A percentile compares a stretch with the other conserved stretches of the same genome.
phyloP scores from a whole-genome alignment of 805 yeast genomes.

The Starmerella floris region DNA sequence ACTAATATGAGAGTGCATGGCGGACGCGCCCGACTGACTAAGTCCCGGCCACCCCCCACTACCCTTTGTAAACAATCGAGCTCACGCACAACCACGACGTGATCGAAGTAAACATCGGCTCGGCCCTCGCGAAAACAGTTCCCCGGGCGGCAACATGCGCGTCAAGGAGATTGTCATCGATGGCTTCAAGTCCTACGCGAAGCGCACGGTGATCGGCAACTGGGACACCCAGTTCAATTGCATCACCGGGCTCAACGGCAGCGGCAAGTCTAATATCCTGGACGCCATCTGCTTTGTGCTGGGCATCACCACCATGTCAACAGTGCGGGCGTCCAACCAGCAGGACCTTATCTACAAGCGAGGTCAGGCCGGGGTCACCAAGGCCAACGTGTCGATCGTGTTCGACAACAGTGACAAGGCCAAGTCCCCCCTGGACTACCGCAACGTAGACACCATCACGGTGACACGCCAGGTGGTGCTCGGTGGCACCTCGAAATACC shows the following conservation, averaged over 20 bases:
- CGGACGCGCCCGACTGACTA: too few relatives aligned
- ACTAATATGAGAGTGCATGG: too few relatives aligned
- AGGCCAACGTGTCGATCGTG: constrained; percentile 91
- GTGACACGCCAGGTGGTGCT: constrained; percentile 83
- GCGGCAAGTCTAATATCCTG: constrained; percentile 90
- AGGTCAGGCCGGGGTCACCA: constrained; percentile 96
- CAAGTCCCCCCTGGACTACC: constrained; percentile 80
- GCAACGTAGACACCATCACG: constrained; percentile 50
- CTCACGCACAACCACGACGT: too few relatives aligned
- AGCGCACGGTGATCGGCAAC: constrained; percentile 83
- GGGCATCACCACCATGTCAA: constrained; percentile 88
- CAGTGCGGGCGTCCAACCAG: constrained; percentile 82
- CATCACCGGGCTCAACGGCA: constrained; percentile 93
- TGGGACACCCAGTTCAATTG: constrained; percentile 98
- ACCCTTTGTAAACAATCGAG: too few relatives aligned
- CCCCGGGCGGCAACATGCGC: too few relatives aligned
- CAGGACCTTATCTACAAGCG: constrained; percentile 93
- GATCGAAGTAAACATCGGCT: too few relatives aligned
- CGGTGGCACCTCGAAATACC: constrained; percentile 84
- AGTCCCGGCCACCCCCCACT: too few relatives aligned
- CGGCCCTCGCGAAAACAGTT: too few relatives aligned
- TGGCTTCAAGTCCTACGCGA: constrained; percentile 95
- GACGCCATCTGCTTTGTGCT: constrained; percentile 98
- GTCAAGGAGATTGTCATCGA: constrained; percentile 95
- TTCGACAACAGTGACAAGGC: constrained; percentile 72